phyloP scores from a whole-genome alignment of 2,329 filamentous ascomycete species.

The Colletotrichum sp. region DNA sequence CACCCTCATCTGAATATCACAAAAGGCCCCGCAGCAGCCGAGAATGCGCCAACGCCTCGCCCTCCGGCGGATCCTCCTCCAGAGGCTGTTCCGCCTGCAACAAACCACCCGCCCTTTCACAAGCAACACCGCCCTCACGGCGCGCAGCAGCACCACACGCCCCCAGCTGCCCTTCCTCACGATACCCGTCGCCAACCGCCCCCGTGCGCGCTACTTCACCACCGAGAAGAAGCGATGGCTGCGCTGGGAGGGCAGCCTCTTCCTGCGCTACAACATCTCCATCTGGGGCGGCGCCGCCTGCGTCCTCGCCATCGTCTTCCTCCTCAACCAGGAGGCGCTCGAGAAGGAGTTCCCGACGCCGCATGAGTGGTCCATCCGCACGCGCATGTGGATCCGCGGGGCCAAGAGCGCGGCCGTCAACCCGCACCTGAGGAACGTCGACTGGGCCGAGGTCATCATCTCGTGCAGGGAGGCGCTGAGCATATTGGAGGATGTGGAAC shows the following conservation, averaged over 20 bases:
- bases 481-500: conserved; percentile 70
- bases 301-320: conserved; percentile 65
- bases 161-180: conserved; percentile 59
- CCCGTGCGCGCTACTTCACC: conserved; percentile 74
- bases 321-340: conserved; percentile 74
- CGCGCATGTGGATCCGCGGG: conserved; percentile 70
- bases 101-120: conserved; percentile 19
- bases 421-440: conserved; percentile 55
- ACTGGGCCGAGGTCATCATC: conserved; percentile 73
- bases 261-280: conserved; percentile 69
- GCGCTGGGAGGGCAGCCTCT: conserved; percentile 72
- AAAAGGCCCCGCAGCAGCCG: neutral
- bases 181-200: conserved; percentile 37
- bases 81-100: conserved; percentile 20
- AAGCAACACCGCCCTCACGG: conserved; percentile 27
- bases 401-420: conserved; percentile 65
- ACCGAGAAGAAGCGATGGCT: conserved; percentile 77
- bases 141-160: conserved; percentile 30
- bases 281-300: conserved; percentile 69
- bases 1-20: neutral
- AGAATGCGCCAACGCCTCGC: conserved; percentile 45
- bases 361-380: conserved; percentile 78
- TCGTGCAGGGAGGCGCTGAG: conserved; percentile 65
- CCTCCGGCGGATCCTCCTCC: conserved; percentile 36
- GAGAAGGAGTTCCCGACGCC: conserved; percentile 83